A percentile compares a stretch with the other conserved stretches of the same genome.
Evolutionary conservation across 2,329 filamentous ascomycete genomes (phyloP).

Genomic region (Ophiostoma perfectum): DNA sequence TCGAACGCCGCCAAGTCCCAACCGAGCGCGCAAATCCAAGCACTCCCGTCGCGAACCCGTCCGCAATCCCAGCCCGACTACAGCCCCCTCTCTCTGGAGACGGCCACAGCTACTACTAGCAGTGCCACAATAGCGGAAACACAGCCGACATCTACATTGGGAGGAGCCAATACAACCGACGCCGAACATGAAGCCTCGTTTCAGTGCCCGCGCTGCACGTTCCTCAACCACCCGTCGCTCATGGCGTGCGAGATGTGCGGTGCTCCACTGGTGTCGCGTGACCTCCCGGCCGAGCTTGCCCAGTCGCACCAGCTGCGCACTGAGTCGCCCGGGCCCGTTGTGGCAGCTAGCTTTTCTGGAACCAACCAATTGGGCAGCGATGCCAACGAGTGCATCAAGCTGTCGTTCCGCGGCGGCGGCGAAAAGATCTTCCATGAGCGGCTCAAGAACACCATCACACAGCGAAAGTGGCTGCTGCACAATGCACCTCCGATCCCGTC

Average conservation of each 20-base stretch:
- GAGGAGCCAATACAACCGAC: constrained; percentile 27
- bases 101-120: neutral
- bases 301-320: constrained; percentile 44
- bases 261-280: constrained; percentile 60
- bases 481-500: constrained; percentile 77
- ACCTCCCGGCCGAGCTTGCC: constrained; percentile 38
- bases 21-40: constrained; percentile 24
- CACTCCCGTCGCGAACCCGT: neutral
- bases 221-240: constrained; percentile 84
- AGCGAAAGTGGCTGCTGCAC: constrained; percentile 92
- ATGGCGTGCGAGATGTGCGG: constrained; percentile 87
- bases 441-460: constrained; percentile 78
- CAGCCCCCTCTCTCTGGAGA: neutral
- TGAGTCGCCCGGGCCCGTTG: constrained; percentile 73
- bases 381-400: constrained; percentile 70
- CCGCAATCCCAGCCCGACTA: constrained; percentile 35
- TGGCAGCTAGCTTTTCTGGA: constrained; percentile 37
- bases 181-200: constrained; percentile 40
- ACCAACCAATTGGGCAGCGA: constrained; percentile 39
- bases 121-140: constrained; percentile 4
- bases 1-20: constrained; percentile 59
- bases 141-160: constrained; percentile 31
- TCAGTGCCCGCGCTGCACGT: constrained; percentile 83
- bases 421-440: constrained; percentile 87
- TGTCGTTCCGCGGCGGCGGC: constrained; percentile 85